These are phyloP conservation scores for Vachellia collinsii DNA, from an alignment of 306 rosid species.

Conservation along the genomic window DNA sequence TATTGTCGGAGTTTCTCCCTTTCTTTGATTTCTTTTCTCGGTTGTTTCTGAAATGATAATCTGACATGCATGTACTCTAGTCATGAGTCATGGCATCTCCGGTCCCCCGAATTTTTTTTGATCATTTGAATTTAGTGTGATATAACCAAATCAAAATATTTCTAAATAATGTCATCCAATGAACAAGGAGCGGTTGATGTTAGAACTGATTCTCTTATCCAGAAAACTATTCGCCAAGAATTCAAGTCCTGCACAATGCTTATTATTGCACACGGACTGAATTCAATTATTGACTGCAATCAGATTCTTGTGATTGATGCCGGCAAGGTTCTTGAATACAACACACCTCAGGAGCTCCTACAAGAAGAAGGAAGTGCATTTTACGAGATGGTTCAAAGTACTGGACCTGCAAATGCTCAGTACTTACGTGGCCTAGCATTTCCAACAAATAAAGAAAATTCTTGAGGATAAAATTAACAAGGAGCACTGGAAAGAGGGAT, in stretches of 20 bases:
- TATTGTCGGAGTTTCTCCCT: too few relatives aligned
- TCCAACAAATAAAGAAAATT: slow-evolving; percentile 42
- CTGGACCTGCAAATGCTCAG: slow-evolving; percentile 83
- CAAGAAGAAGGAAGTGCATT: slow-evolving; percentile 65
- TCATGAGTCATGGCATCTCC: too few relatives aligned
- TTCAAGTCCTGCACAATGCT: slow-evolving; percentile 88
- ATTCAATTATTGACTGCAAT: slow-evolving; percentile 79
- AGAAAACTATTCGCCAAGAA: slow-evolving; percentile 85
- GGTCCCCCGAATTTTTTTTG: too few relatives aligned
- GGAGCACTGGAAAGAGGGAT: slow-evolving; percentile 24
- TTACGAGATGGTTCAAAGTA: slow-evolving; percentile 80
- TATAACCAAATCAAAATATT: too few relatives aligned
- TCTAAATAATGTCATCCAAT: too few relatives aligned
- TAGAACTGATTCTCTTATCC: slow-evolving; percentile 83
- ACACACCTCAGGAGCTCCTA: slow-evolving; percentile 62
- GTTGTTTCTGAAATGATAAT: too few relatives aligned
- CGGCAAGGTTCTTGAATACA: slow-evolving; percentile 80
- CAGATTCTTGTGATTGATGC: slow-evolving; percentile 72
- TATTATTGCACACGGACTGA: slow-evolving; percentile 85
- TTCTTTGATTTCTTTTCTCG: too few relatives aligned
- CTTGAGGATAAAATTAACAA: slow-evolving; percentile 24
- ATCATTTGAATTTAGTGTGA: too few relatives aligned
- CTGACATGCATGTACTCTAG: too few relatives aligned
- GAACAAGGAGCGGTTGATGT: slow-evolving; percentile 94
- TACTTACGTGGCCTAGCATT: slow-evolving; percentile 63